Conservation (phyloP, 2,329 filamentous ascomycete genomes). For the Cordyceps tenuipes region DNA sequence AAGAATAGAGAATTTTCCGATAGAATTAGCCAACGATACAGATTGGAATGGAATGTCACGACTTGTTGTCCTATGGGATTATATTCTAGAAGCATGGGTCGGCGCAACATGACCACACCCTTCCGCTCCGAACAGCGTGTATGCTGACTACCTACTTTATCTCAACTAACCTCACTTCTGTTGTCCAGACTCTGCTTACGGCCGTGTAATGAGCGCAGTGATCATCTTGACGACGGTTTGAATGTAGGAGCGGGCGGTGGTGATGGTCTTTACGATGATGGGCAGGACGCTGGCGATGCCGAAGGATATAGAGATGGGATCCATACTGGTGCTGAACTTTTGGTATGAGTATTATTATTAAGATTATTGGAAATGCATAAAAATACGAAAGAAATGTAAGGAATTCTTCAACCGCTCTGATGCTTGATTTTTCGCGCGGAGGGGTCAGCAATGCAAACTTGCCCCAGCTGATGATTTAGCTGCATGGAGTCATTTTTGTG, state of each 20-base stretch:
- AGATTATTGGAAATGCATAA: not conserved
- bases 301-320: slow-evolving; percentile 9
- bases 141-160: not conserved
- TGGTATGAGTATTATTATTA: not conserved
- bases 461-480: not conserved
- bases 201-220: not conserved
- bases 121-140: not conserved
- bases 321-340: not conserved
- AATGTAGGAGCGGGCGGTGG: not conserved
- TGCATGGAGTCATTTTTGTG: not conserved
- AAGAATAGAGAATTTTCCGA: not conserved
- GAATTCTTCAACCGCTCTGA: not conserved
- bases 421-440: not conserved
- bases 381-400: too few species aligned
- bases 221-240: not conserved
- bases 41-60: not conserved
- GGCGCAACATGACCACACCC: not conserved
- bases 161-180: too few species aligned
- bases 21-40: not conserved
- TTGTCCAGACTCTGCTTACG: too few species aligned
- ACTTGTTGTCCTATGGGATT: too few species aligned
- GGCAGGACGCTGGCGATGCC: slow-evolving; percentile 9
- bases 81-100: not conserved
- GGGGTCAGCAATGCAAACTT: not conserved
- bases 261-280: not conserved